Evolutionary conservation across 768 basidiomycete species (phyloP).

Genomic region (Termitomyces sp.): DNA sequence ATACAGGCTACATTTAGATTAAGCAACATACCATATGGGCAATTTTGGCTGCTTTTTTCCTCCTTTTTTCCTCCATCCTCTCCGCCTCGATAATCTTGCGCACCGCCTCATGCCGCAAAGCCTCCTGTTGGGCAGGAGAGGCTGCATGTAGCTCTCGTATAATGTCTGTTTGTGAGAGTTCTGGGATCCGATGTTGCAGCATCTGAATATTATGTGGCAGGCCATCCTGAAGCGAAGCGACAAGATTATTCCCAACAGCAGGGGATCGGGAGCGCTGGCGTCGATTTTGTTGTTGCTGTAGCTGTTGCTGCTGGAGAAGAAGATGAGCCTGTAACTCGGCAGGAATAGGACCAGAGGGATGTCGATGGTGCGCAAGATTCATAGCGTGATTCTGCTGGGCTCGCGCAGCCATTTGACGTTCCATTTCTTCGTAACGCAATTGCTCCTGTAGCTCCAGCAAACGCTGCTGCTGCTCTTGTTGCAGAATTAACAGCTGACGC

Average conservation of each 20-base stretch:
- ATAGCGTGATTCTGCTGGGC: slow-evolving; percentile 31
- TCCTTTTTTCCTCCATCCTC: slow-evolving; percentile 78
- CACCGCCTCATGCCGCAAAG: slow-evolving; percentile 72
- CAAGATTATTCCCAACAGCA: slow-evolving; percentile 27
- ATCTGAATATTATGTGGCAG: slow-evolving; percentile 56
- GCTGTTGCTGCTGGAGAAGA: slow-evolving; percentile 37
- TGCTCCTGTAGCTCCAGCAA: slow-evolving; percentile 62
- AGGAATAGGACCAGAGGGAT: slow-evolving; percentile 38
- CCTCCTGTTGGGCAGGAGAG: slow-evolving; percentile 56
- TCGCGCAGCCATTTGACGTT: slow-evolving; percentile 50
- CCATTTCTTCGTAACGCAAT: slow-evolving; percentile 57
- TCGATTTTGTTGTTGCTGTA: slow-evolving; percentile 44
- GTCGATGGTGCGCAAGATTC: slow-evolving; percentile 32
- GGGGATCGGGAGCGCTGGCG: slow-evolving; percentile 43
- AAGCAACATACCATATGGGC: slow-evolving; percentile 67
- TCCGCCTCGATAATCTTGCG: slow-evolving; percentile 90
- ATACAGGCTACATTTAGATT: background rate
- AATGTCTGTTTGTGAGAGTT: slow-evolving; percentile 68
- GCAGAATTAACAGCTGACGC: slow-evolving; percentile 61
- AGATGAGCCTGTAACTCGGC: slow-evolving; percentile 44
- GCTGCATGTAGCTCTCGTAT: slow-evolving; percentile 58
- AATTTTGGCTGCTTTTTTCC: slow-evolving; percentile 79
- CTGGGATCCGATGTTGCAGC: slow-evolving; percentile 73
- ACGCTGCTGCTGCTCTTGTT: slow-evolving; percentile 57
- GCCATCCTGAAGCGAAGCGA: slow-evolving; percentile 43